Conservation (phyloP, 2,329 filamentous ascomycete genomes). For the Fusarium tuaranense region DNA sequence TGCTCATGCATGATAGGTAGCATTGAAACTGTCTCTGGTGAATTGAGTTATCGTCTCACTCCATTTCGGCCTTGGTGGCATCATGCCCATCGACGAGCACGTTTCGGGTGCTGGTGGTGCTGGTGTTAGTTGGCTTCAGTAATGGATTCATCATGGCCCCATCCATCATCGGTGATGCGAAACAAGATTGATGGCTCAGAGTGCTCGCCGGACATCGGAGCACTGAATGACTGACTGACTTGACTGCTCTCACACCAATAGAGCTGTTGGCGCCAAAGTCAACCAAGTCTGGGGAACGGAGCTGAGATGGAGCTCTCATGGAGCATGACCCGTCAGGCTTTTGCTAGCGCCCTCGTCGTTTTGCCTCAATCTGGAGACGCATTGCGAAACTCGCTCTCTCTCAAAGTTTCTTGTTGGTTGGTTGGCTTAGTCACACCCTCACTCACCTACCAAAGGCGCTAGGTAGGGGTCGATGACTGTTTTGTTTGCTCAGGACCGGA, state of each 20-base stretch:
- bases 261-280: not conserved
- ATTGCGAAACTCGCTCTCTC: constrained; percentile 4
- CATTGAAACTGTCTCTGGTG: constrained; percentile 3
- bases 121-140: not conserved
- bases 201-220: constrained; percentile 34
- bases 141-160: constrained; percentile 14
- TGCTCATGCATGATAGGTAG: constrained; percentile 1
- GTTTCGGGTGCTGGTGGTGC: constrained; percentile 15
- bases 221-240: not conserved
- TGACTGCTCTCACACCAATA: constrained; percentile 24
- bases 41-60: constrained; percentile 4
- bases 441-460: not conserved
- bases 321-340: constrained; percentile 13
- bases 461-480: not conserved
- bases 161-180: constrained; percentile 26
- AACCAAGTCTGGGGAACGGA: constrained; percentile 36
- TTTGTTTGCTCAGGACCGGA: not conserved
- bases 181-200: constrained; percentile 2
- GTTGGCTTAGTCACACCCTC: constrained; percentile 1
- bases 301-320: constrained; percentile 15
- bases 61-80: constrained; percentile 12
- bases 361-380: constrained; percentile 9
- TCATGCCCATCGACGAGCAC: constrained; percentile 23
- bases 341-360: constrained; percentile 12
- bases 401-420: not conserved